Conservation (phyloP, 306 rosid species). For the Sicyos baderoa region DNA sequence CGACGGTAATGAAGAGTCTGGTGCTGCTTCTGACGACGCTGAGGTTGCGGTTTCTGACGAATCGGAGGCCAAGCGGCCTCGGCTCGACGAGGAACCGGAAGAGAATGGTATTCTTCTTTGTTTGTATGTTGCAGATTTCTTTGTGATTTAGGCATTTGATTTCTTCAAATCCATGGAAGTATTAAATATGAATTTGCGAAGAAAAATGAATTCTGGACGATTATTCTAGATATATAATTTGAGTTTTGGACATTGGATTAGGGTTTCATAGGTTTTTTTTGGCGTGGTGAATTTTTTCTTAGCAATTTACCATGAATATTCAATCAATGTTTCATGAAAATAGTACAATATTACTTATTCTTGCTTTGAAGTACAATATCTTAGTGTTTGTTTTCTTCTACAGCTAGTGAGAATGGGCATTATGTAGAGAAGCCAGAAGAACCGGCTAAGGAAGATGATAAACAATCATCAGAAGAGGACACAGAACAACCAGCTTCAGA, state of each 20-base stretch:
- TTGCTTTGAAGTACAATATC: neutral
- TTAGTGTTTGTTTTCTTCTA: neutral
- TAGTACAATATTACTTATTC: neutral
- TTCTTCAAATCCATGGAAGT: neutral
- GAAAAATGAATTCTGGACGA: neutral
- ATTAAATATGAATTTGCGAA: neutral
- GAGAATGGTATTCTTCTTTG: conserved; percentile 33
- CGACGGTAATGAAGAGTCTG: conserved; percentile 27
- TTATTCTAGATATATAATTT: neutral
- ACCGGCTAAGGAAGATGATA: conserved; percentile 25
- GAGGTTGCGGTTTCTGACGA: conserved; percentile 27
- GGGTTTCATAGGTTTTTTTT: neutral
- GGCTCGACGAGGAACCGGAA: conserved; percentile 44
- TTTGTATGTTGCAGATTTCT: neutral
- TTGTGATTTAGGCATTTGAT: neutral
- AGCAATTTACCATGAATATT: neutral
- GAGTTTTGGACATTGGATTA: neutral
- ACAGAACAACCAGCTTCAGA: conserved; percentile 25
- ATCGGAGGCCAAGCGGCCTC: conserved; percentile 56
- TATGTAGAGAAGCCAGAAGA: conserved; percentile 36
- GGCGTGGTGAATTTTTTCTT: neutral
- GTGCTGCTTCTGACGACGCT: neutral
- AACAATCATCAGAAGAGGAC: conserved; percentile 22
- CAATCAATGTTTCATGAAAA: neutral
- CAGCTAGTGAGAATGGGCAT: conserved; percentile 67